Conservation (phyloP, 805 yeast species). For the Grigorovia humatica region DNA sequence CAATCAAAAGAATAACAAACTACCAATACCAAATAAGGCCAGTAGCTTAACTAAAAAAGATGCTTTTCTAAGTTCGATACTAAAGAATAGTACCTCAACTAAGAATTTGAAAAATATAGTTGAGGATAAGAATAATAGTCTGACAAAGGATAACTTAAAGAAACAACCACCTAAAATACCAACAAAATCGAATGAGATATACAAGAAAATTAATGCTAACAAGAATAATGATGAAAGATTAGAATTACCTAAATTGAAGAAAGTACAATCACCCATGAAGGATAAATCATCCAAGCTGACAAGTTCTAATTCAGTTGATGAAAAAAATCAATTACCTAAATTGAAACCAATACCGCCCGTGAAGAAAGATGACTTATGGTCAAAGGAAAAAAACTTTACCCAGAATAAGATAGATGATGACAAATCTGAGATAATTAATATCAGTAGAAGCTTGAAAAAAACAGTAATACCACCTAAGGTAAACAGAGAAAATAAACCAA, state of each 20-base stretch:
- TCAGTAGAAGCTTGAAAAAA: background rate
- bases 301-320: background rate
- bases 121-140: conserved; percentile 7
- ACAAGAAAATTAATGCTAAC: background rate
- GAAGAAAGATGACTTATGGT: background rate
- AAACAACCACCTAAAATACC: conserved; percentile 9
- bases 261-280: conserved; percentile 4
- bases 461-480: background rate
- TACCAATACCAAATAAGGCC: conserved; percentile 11
- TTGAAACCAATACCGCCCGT: background rate
- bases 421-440: background rate
- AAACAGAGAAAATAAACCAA: conserved; percentile 4
- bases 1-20: conserved; percentile 5
- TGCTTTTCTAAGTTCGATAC: background rate
- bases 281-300: background rate
- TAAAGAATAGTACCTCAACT: background rate
- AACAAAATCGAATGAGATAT: conserved; percentile 3
- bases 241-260: conserved; percentile 10
- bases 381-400: background rate
- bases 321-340: background rate
- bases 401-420: background rate
- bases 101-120: conserved; percentile 5
- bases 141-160: conserved; percentile 13
- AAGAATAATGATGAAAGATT: background rate
- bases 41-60: background rate